Evolutionary conservation across 2,329 filamentous ascomycete genomes (phyloP).

Genomic region (Coleophoma eucalyptorum): DNA sequence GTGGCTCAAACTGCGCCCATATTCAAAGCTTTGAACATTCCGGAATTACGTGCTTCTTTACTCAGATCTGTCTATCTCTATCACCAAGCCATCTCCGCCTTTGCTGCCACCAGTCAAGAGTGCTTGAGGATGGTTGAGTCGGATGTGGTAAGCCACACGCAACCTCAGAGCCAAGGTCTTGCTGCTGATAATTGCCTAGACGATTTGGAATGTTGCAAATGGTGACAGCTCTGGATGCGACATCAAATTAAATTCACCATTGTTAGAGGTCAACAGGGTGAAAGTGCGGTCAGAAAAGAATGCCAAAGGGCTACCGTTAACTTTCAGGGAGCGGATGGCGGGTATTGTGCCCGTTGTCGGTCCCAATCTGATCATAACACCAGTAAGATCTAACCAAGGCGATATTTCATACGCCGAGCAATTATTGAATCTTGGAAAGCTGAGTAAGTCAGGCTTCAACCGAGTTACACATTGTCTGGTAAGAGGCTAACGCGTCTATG

Average conservation of each 20-base stretch:
- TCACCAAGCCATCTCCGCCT: no score
- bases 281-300: background rate
- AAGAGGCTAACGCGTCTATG: background rate
- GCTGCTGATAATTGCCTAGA: background rate
- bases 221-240: background rate
- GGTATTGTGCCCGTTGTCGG: background rate
- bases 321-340: no score
- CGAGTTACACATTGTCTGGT: background rate
- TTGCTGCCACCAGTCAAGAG: no score
- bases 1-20: no score
- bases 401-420: background rate
- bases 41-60: no score
- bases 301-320: no score
- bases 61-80: no score
- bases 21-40: no score
- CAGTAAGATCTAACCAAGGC: background rate
- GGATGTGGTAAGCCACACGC: no score
- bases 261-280: background rate
- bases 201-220: background rate
- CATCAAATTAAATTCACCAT: background rate
- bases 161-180: background rate
- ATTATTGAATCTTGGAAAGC: background rate
- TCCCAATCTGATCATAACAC: background rate
- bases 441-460: constrained; percentile 13
- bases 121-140: no score